Base-by-base conservation (phyloP, 441 rosid genomes). In the Croton laevigatus region DNA sequence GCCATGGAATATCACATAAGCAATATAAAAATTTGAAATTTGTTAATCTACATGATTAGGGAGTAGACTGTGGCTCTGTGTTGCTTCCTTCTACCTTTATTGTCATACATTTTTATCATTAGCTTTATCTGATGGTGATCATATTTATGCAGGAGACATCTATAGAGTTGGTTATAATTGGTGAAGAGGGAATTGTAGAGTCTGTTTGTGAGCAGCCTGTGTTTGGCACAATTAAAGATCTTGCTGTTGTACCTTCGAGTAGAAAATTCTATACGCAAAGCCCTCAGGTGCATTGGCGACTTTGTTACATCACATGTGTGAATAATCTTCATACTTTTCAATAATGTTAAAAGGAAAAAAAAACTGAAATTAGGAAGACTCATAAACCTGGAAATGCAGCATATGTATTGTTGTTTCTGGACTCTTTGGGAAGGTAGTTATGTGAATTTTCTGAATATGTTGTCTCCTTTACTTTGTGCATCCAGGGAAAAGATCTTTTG, bases 191-290 rank as follows among this genome's bases (percentile, higher is more conserved):
- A 69, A 76, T 85, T 77, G 82, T 79, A 13, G 87, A 87, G 77
- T 85, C 99, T 51, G 81, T 93, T 27, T 87, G 95, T 60, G 99
- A 93, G 79, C 98, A 96, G 80, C 76, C 91, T 71, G 90, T 88
- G 55, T 91, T 91, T 81, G 99, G 99, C 70, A 86, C 83, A 13
- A 91, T 96, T 62, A 90, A 88, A 85, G 99, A 89, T 84, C 82
- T 96, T 63, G 89, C 90, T 62, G 81, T 86, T 72, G 70, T 93
- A 36, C 93, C 97, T 68, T 88, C 87, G 89, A 88, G 80, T 64
- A 88, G 78, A 54, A 80, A 82, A 72, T 78, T 86, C 68, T 34
- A 59, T 76, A 73, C 78, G 6, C 84, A 61, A 72, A 78, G 76
- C 76, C 73, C 84, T 5, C 91, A 88, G 90, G 97, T 90, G 48